These are phyloP conservation scores for Miscanthus sacchariflorus DNA, from an alignment of 202 grass and related monocot genomes.

Conservation along the genomic window DNA sequence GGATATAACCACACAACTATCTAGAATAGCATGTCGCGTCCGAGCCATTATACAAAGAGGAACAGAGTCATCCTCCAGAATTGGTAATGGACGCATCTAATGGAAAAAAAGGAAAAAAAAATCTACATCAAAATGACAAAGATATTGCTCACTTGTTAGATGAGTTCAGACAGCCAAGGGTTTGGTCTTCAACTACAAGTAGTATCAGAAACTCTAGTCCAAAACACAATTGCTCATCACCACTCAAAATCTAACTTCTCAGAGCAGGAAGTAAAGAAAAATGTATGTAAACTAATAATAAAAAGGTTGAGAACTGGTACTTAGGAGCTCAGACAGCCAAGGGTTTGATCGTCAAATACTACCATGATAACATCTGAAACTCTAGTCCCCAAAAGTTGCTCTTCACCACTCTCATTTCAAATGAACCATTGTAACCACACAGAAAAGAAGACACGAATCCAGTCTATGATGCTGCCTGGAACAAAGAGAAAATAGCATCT, in stretches of 20 bases:
- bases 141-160: not conserved
- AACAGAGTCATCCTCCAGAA: slow-evolving; percentile 58
- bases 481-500: too few relatives aligned
- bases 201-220: slow-evolving; percentile 69
- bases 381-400: slow-evolving; percentile 60
- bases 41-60: slow-evolving; percentile 66
- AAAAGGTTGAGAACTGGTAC: not conserved
- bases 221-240: slow-evolving; percentile 50
- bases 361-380: slow-evolving; percentile 48
- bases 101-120: not conserved
- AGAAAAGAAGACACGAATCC: accelerated
- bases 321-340: slow-evolving; percentile 54
- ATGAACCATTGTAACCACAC: not conserved
- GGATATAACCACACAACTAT: slow-evolving; percentile 73
- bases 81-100: slow-evolving; percentile 67
- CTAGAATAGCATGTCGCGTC: slow-evolving; percentile 40
- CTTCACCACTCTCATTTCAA: slow-evolving; percentile 42
- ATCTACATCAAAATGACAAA: not conserved
- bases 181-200: slow-evolving; percentile 52
- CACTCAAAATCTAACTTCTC: not conserved
- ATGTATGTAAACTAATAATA: too few relatives aligned
- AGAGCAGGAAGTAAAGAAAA: not conserved
- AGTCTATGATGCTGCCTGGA: not conserved
- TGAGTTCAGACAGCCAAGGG: slow-evolving; percentile 68
- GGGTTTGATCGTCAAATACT: slow-evolving; percentile 53